A percentile compares a stretch with the other conserved stretches of the same genome.
phyloP scores from a whole-genome alignment of 352 stramenopile species.

The Globisporangium perplexum region DNA sequence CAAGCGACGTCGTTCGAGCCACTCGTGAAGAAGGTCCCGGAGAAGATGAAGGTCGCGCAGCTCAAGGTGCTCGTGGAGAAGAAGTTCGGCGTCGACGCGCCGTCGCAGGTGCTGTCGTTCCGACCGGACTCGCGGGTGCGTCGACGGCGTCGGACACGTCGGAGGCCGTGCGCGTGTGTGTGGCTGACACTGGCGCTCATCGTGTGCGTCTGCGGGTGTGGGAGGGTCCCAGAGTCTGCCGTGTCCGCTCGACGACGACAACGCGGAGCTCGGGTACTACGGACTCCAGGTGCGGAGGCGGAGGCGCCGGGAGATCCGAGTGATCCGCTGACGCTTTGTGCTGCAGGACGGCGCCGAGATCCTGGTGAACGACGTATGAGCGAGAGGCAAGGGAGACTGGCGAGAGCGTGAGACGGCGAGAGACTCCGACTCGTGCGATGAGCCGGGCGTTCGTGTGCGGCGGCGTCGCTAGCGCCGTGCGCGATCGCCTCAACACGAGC shows the following conservation, averaged over 20 bases:
- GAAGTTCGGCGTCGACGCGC: slow-evolving; percentile 57
- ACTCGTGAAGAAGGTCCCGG: slow-evolving; percentile 59
- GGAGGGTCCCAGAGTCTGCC: slow-evolving; percentile 44
- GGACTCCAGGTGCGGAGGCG: slow-evolving; percentile 47
- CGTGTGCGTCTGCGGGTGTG: no score
- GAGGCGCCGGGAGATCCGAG: not conserved
- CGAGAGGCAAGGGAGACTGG: not conserved
- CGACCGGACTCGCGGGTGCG: slow-evolving; percentile 45
- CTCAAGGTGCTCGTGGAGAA: slow-evolving; percentile 67
- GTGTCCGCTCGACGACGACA: slow-evolving; percentile 62
- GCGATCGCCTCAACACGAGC: no score
- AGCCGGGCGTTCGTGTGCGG: no score
- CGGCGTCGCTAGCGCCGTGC: no score
- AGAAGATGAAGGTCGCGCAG: slow-evolving; percentile 74
- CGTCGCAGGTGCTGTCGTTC: slow-evolving; percentile 55
- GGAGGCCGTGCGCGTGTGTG: not conserved
- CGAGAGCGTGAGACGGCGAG: no score
- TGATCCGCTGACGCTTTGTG: not conserved
- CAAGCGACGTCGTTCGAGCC: slow-evolving; percentile 57
- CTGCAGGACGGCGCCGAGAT: slow-evolving; percentile 60
- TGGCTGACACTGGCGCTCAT: no score
- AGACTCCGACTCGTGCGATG: no score
- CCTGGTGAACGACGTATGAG: slow-evolving; percentile 43
- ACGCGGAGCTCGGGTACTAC: slow-evolving; percentile 62
- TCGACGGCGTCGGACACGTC: not conserved